These are phyloP conservation scores for Wallacemonas sp. DNA, from an alignment of 208 protist species.

Conservation along the genomic window DNA sequence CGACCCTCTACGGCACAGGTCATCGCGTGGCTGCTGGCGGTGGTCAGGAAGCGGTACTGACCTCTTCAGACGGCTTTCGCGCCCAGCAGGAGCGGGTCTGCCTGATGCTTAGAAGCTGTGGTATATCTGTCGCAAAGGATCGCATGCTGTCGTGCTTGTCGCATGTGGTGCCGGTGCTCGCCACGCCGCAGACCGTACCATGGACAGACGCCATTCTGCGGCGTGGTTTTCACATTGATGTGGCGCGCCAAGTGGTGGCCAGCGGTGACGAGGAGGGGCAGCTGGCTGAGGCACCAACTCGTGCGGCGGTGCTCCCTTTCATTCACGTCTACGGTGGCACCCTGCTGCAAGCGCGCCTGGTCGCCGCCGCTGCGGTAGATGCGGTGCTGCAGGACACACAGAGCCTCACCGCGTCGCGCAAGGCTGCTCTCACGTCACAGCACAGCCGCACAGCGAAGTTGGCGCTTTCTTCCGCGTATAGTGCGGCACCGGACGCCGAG, in stretches of 20 bases:
- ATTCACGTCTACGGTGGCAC: conserved; percentile 78
- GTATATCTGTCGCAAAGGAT: conserved; percentile 33
- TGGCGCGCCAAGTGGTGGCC: conserved; percentile 3
- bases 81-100: conserved; percentile 38
- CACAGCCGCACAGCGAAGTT: conserved; percentile 37
- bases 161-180: conserved; percentile 47
- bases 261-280: not conserved
- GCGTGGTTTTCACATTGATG: conserved; percentile 50
- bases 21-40: not conserved
- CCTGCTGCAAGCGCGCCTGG: conserved; percentile 46
- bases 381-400: conserved; percentile 28
- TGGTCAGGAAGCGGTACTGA: not conserved
- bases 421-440: conserved; percentile 3
- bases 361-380: conserved; percentile 63
- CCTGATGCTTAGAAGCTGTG: conserved; percentile 34
- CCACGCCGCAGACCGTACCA: conserved; percentile 26
- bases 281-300: not conserved
- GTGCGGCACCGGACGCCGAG: not conserved
- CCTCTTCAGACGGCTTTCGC: conserved; percentile 29
- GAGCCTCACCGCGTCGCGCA: conserved; percentile 17
- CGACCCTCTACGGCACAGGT: not conserved
- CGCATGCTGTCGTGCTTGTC: conserved; percentile 69
- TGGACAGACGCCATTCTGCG: conserved; percentile 48
- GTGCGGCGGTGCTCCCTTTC: conserved; percentile 21
- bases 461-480: conserved; percentile 9